These are phyloP conservation scores for Rostrohypoxylon terebratum DNA, from an alignment of 495 filamentous ascomycete species.

Conservation along the genomic window DNA sequence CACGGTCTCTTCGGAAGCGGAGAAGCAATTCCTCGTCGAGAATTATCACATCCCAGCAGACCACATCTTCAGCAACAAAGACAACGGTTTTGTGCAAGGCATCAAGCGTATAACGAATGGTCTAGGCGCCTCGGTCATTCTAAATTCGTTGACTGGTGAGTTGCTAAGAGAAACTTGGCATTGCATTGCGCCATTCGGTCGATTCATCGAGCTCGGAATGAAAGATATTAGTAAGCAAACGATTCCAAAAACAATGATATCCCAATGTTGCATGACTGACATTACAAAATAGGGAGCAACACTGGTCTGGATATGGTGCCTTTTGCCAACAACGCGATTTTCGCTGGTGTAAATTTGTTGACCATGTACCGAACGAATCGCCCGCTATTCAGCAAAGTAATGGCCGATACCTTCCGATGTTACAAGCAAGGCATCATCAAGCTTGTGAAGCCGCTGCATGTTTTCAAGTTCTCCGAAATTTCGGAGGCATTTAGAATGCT, in stretches of 20 bases:
- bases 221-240: slow-evolving; percentile 53
- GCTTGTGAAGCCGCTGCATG: slow-evolving; percentile 51
- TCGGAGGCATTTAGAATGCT: slow-evolving; percentile 63
- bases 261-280: not conserved
- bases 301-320: slow-evolving; percentile 51
- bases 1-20: slow-evolving; percentile 58
- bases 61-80: slow-evolving; percentile 62
- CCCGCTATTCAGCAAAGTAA: slow-evolving; percentile 38
- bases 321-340: slow-evolving; percentile 52
- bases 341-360: slow-evolving; percentile 58
- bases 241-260: not conserved
- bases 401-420: slow-evolving; percentile 41
- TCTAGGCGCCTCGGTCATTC: slow-evolving; percentile 66
- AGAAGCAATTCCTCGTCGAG: slow-evolving; percentile 56
- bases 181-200: slow-evolving; percentile 65
- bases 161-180: slow-evolving; percentile 49
- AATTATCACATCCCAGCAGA: slow-evolving; percentile 59
- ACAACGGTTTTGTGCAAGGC: slow-evolving; percentile 52
- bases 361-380: slow-evolving; percentile 47
- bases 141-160: slow-evolving; percentile 64
- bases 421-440: slow-evolving; percentile 43
- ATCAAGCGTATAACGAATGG: slow-evolving; percentile 59
- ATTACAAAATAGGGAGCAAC: slow-evolving; percentile 42
- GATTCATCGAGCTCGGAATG: slow-evolving; percentile 70
- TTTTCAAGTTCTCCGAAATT: slow-evolving; percentile 56